phyloP scores from a whole-genome alignment of 306 rosid species.

The Vigna angularis region DNA sequence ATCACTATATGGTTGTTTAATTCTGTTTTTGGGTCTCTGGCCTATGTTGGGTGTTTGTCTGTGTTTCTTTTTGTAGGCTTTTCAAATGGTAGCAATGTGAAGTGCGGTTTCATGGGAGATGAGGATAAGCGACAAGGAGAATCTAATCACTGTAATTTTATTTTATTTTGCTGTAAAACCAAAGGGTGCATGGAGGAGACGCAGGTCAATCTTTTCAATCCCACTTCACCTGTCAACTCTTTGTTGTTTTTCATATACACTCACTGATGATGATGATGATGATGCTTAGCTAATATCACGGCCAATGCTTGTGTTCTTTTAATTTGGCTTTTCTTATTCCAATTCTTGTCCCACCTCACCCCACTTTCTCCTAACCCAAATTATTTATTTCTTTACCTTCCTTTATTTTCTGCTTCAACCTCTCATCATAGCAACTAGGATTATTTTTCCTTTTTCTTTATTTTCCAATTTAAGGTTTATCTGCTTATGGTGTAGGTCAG shows the following conservation, averaged over 20 bases:
- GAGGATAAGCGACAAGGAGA: constrained; percentile 47
- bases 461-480: constrained; percentile 11
- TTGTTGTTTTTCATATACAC: constrained; percentile 45
- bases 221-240: constrained; percentile 56
- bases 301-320: constrained; percentile 44
- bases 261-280: background rate
- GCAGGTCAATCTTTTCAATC: constrained; percentile 72
- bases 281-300: constrained; percentile 50
- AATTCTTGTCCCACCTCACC: constrained; percentile 51
- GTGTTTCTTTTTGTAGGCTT: constrained; percentile 49
- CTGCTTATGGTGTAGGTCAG: background rate
- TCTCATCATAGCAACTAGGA: background rate
- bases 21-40: constrained; percentile 24
- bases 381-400: constrained; percentile 3
- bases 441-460: background rate
- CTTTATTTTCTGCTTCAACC: constrained; percentile 15
- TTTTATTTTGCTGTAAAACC: constrained; percentile 29
- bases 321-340: constrained; percentile 40
- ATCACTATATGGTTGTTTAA: constrained; percentile 5
- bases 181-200: constrained; percentile 45
- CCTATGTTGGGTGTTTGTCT: background rate
- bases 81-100: constrained; percentile 52
- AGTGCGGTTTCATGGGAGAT: constrained; percentile 49
- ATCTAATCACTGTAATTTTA: constrained; percentile 40
- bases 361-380: constrained; percentile 46